phyloP scores from a whole-genome alignment of 2,329 filamentous ascomycete species.

The Colletotrichum sp. region DNA sequence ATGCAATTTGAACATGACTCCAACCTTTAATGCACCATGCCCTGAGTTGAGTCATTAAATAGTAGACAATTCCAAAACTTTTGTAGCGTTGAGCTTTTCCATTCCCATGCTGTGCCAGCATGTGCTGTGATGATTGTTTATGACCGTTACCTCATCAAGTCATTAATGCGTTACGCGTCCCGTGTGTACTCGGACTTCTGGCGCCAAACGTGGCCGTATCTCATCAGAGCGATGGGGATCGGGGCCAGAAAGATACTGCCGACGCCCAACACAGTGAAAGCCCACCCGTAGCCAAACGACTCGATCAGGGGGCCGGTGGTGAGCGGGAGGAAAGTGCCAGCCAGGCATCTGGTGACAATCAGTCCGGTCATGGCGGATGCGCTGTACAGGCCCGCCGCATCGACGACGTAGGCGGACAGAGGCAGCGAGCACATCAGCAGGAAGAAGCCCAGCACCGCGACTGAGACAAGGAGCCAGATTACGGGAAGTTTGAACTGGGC shows the following conservation, averaged over 20 bases:
- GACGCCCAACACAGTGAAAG: slow-evolving; percentile 48
- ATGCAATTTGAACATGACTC: background rate
- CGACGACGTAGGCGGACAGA: slow-evolving; percentile 60
- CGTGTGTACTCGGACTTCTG: slow-evolving; percentile 55
- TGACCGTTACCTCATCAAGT: background rate
- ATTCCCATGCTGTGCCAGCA: background rate
- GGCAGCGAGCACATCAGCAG: slow-evolving; percentile 54
- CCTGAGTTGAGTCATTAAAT: background rate
- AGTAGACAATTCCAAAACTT: background rate
- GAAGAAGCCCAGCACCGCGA: slow-evolving; percentile 49
- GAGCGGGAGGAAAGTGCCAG: slow-evolving; percentile 62
- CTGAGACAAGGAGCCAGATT: slow-evolving; percentile 44
- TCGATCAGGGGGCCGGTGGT: slow-evolving; percentile 51
- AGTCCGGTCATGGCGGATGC: slow-evolving; percentile 63
- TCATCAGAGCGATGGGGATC: slow-evolving; percentile 54
- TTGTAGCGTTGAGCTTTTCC: background rate
- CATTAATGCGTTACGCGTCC: slow-evolving; percentile 27
- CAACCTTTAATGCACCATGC: background rate
- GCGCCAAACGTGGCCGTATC: slow-evolving; percentile 58
- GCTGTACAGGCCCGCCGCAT: slow-evolving; percentile 60
- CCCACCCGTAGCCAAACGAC: slow-evolving; percentile 56
- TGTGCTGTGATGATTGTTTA: background rate
- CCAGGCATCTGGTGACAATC: slow-evolving; percentile 59
- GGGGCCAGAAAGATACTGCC: slow-evolving; percentile 50
- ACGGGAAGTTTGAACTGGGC: slow-evolving; percentile 48